Conservation (phyloP, 805 yeast species). For the Ogataea paraovalis region DNA sequence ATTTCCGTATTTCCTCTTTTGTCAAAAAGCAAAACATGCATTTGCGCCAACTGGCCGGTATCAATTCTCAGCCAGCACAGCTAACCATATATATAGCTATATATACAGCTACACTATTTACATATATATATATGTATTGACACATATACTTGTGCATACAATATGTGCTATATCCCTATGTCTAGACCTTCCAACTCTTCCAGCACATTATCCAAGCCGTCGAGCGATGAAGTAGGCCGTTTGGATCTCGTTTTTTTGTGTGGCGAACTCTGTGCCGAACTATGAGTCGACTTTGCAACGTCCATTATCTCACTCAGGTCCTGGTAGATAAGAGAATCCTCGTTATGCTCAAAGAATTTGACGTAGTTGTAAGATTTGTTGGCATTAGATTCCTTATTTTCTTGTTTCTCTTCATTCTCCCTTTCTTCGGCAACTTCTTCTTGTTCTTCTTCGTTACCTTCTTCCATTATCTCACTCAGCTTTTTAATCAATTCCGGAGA, state of each 20-base stretch:
- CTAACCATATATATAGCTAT: too few relatives aligned
- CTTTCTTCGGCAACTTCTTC: not conserved
- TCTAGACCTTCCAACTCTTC: not conserved
- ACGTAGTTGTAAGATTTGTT: constrained; percentile 7
- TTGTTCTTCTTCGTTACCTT: constrained; percentile 1
- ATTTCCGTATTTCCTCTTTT: not conserved
- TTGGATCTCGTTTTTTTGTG: not conserved
- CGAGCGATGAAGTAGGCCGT: not conserved
- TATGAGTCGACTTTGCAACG: not conserved
- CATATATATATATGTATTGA: not conserved
- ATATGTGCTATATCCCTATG: not conserved
- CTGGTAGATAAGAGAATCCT: constrained; percentile 5
- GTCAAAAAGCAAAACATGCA: not conserved
- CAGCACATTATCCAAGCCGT: not conserved
- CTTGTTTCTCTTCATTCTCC: not conserved
- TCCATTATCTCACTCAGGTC: not conserved
- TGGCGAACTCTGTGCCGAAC: not conserved
- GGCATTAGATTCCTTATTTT: not conserved
- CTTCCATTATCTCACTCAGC: constrained; percentile 12
- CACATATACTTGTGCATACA: too few relatives aligned
- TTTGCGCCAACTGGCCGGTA: too few relatives aligned
- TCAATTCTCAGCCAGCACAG: too few relatives aligned
- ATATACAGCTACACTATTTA: too few relatives aligned
- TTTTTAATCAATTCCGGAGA: constrained; percentile 12
- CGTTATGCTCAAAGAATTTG: constrained; percentile 12